Evolutionary conservation across 305 asterid species (phyloP), one percentile per base, ranked within the genome.

Genomic region (Petunia hybrid): DNA sequence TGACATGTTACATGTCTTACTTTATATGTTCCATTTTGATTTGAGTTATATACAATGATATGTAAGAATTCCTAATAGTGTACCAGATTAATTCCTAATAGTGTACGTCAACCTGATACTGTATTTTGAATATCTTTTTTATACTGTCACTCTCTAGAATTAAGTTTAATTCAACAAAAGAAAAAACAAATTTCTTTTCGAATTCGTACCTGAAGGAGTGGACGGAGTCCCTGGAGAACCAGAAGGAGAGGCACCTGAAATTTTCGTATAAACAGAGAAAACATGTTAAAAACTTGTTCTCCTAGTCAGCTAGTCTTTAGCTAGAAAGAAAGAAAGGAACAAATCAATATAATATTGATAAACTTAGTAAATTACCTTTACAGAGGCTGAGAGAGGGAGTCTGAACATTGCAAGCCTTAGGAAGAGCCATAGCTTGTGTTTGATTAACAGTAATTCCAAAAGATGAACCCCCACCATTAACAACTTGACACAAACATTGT

Each of bases 391-490:
- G 38, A 63, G 62, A 45, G 36, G 81, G 81, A 4, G 81, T 35
- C 8, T 35, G 81, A 4, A 45, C 62, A 78, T 62, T 42, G 4
- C 75, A 78, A 78, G 75, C 81, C 46, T 63, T 78, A 8, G 81
- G 81, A 14, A 78, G 81, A 42, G 73, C 75, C 62, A 78, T 1
- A 45, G 75, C 75, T 0, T 62, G 75, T 59, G 75, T 78, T 1
- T 78, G 70, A 45, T 78, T 78, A 2, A 78, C 59, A 36, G 5
- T 45, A 45, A 41, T 45, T 13, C 81, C 81, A n/a, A 76, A n/a
- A 39, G 66, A 56, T 40, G 80, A 16, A 59, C n/a, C 38, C 12
- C 81, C 81, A 62, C 81, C 81, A 78, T 63, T 78, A 43, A 78
- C 0, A 8, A 62, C n/a, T 45, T 78, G 60, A 31, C 81, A 78